A percentile compares a stretch with the other conserved stretches of the same genome.
phyloP scores from a whole-genome alignment of 2,329 filamentous ascomycete species.

The Tolypocladium endophyticum region DNA sequence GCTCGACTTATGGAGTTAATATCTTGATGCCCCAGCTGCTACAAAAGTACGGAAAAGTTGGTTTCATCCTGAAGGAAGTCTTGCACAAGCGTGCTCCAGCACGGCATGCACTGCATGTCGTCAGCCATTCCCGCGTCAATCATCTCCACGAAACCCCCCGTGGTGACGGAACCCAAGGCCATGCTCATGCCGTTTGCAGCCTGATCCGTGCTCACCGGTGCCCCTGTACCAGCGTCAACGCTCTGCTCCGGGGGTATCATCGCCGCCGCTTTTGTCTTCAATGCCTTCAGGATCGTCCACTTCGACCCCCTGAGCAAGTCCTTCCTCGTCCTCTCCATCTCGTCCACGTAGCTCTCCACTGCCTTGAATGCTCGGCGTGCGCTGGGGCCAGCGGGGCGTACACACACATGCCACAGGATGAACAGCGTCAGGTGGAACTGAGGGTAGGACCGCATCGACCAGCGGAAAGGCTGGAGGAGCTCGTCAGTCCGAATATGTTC shows the following conservation, averaged over 20 bases:
- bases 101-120: neutral
- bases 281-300: neutral
- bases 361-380: neutral
- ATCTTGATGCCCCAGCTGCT: neutral
- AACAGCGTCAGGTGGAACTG: neutral
- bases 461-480: neutral
- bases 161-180: neutral
- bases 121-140: neutral
- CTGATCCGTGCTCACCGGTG: neutral
- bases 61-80: neutral
- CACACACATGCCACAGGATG: neutral
- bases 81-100: neutral
- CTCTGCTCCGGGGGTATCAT: neutral
- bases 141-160: neutral
- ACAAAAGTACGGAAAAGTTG: neutral
- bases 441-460: neutral
- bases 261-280: neutral
- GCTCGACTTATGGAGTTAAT: too few species aligned
- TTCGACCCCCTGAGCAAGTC: neutral
- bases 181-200: neutral
- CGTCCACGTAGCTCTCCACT: neutral
- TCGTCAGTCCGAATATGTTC: neutral
- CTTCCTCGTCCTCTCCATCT: neutral
- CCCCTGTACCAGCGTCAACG: neutral
- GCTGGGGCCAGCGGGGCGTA: neutral